Evolutionary conservation across 768 basidiomycete genomes (phyloP).

Genomic region (Tricholoma flavovirens): DNA sequence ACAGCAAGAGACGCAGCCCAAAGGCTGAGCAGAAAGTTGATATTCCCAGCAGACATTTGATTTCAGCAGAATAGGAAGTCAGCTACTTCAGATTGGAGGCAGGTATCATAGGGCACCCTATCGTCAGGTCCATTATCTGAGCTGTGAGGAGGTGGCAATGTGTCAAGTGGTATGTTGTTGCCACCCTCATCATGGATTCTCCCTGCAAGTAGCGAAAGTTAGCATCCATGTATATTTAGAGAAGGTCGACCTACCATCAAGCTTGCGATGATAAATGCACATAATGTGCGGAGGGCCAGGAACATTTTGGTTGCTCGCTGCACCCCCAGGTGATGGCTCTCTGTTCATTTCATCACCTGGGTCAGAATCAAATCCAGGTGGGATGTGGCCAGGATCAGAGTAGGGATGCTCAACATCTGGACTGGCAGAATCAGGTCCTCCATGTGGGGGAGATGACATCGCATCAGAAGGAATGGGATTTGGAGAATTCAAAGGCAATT

Average conservation of each 20-base stretch:
- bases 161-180: not conserved
- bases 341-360: too few relatives aligned
- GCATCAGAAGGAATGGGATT: too few relatives aligned
- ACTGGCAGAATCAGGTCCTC: too few relatives aligned
- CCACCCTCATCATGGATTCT: not conserved
- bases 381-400: too few relatives aligned
- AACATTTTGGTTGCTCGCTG: not conserved
- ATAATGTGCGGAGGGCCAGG: not conserved
- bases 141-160: not conserved
- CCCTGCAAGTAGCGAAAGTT: not conserved
- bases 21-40: too few relatives aligned
- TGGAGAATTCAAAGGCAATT: too few relatives aligned
- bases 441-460: too few relatives aligned
- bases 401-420: too few relatives aligned
- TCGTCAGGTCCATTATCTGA: too few relatives aligned
- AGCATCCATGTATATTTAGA: not conserved
- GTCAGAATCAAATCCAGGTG: too few relatives aligned
- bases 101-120: slow-evolving; percentile 1
- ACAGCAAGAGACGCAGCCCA: too few relatives aligned
- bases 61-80: slow-evolving; percentile 14
- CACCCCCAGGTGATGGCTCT: not conserved
- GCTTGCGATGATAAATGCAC: not conserved
- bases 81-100: slow-evolving; percentile 2
- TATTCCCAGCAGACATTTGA: slow-evolving; percentile 15
- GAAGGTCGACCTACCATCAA: too few relatives aligned